These are phyloP conservation scores for Penstemon eatonii DNA, from an alignment of 257 asterid genomes.

Conservation along the genomic window DNA sequence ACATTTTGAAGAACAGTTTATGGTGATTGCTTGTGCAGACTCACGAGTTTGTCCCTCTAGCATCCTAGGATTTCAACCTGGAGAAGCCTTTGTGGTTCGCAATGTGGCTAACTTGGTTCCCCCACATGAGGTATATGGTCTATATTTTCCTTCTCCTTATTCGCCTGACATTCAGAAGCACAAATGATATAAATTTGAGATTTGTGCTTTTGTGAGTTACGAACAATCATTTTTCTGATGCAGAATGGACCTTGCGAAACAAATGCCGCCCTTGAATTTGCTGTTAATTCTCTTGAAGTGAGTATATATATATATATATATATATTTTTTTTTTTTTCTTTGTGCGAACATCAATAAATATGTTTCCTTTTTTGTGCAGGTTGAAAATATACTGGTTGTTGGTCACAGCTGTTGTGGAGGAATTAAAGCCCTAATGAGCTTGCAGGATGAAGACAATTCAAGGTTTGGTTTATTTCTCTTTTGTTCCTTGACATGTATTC, in stretches of 20 bases:
- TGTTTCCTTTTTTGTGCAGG: constrained; percentile 45
- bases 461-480: constrained; percentile 44
- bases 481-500: constrained; percentile 10
- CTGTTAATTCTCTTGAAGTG: constrained; percentile 86
- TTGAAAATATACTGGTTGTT: constrained; percentile 71
- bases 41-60: constrained; percentile 95
- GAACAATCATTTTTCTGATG: constrained; percentile 29
- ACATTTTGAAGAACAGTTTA: constrained; percentile 65
- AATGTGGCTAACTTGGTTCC: constrained; percentile 95
- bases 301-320: constrained; percentile 16
- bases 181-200: neutral
- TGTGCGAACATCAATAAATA: neutral
- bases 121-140: constrained; percentile 60
- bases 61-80: constrained; percentile 90
- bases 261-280: constrained; percentile 96
- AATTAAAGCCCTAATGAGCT: constrained; percentile 88
- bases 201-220: neutral
- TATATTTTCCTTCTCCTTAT: neutral
- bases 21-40: constrained; percentile 99
- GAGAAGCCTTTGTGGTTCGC: constrained; percentile 91
- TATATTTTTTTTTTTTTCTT: neutral
- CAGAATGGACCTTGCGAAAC: constrained; percentile 95
- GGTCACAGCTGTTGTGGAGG: constrained; percentile 99
- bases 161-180: constrained; percentile 14
- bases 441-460: constrained; percentile 60